phyloP scores from a whole-genome alignment of 108 stramenopile species.

The Chaetoceros muelleri region DNA sequence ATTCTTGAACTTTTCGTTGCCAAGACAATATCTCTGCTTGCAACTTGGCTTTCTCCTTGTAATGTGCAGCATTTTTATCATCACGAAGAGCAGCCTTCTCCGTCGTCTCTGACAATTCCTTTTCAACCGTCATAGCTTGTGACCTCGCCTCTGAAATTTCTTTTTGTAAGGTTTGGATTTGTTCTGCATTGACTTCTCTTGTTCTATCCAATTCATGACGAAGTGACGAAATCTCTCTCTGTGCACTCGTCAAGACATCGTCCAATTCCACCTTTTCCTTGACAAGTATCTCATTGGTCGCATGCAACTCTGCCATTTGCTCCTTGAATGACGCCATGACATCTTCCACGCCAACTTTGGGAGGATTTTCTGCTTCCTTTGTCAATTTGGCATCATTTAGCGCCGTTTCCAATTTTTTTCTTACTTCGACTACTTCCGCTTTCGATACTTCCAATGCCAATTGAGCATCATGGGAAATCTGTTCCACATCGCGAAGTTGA shows the following conservation, averaged over 20 bases:
- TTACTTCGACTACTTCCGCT: slow-evolving; percentile 16
- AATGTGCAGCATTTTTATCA: slow-evolving; percentile 28
- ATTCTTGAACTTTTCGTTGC: slow-evolving; percentile 52
- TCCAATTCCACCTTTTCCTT: not conserved
- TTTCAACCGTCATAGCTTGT: not conserved
- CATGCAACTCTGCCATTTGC: slow-evolving; percentile 14
- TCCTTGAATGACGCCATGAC: slow-evolving; percentile 24
- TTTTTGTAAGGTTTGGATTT: no score
- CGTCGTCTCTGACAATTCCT: slow-evolving; percentile 5
- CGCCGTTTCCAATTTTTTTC: slow-evolving; percentile 23
- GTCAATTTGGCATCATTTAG: not conserved
- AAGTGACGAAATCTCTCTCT: no score
- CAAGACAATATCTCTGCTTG: slow-evolving; percentile 49
- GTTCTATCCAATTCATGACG: no score
- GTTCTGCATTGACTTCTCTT: not conserved
- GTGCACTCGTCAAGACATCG: no score
- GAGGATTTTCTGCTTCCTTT: not conserved
- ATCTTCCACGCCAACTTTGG: not conserved
- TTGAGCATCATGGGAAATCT: slow-evolving; percentile 2
- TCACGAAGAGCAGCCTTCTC: slow-evolving; percentile 9
- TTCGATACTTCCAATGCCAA: slow-evolving; percentile 17
- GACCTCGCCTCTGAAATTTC: slow-evolving; percentile 1
- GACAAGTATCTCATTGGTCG: slow-evolving; percentile 1
- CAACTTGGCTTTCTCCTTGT: slow-evolving; percentile 60
- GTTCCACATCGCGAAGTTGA: not conserved